These are phyloP conservation scores for Bolboschoenus planiculmis DNA, from an alignment of 176 grass and related monocot species.

Conservation along the genomic window DNA sequence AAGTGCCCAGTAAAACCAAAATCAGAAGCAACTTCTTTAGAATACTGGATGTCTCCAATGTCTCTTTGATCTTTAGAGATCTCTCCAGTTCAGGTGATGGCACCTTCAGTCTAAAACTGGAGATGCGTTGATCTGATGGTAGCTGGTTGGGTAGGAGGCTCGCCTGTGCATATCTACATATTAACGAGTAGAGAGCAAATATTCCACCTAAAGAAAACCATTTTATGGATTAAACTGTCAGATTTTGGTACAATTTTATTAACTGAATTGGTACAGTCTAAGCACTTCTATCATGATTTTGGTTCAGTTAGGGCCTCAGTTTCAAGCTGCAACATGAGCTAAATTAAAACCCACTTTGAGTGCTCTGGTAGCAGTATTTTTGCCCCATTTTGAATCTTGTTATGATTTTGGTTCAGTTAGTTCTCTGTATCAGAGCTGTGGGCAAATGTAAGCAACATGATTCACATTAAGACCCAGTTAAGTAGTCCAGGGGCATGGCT, in stretches of 20 bases:
- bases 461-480: not conserved
- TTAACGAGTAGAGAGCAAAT: slow-evolving; percentile 96
- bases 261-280: not conserved
- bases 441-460: not conserved
- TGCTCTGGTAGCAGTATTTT: not conserved
- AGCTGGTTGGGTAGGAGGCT: slow-evolving; percentile 87
- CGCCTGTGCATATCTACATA: slow-evolving; percentile 92
- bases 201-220: slow-evolving; percentile 71
- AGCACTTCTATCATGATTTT: not conserved
- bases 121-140: slow-evolving; percentile 83
- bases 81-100: slow-evolving; percentile 94
- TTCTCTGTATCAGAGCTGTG: not conserved
- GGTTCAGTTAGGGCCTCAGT: not conserved
- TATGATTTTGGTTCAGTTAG: not conserved
- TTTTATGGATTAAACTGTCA: not conserved
- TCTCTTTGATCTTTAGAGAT: slow-evolving; percentile 87
- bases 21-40: slow-evolving; percentile 90
- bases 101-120: slow-evolving; percentile 88
- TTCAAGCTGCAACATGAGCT: not conserved
- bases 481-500: not conserved
- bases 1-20: slow-evolving; percentile 93
- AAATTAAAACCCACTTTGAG: not conserved
- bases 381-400: not conserved
- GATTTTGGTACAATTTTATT: not conserved
- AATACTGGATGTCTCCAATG: slow-evolving; percentile 69